Percentiles rank a stretch among this genome's conserved stretches.
Conservation (phyloP, 2,329 filamentous ascomycete species). For the Lecanicillium sp. region DNA sequence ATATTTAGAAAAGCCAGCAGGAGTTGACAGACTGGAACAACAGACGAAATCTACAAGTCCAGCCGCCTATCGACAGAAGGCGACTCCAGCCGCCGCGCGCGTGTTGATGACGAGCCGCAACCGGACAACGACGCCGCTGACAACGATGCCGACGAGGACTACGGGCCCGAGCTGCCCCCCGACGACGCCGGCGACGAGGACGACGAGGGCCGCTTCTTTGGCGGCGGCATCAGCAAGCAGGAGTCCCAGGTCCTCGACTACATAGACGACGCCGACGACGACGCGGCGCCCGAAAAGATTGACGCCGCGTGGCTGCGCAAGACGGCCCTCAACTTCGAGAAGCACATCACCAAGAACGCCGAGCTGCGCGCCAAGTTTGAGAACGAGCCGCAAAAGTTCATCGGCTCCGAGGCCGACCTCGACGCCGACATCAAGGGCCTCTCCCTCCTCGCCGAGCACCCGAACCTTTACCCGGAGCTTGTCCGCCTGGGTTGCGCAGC, state of each 20-base stretch:
- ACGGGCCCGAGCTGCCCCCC: slow-evolving; percentile 40
- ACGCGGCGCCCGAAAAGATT: slow-evolving; percentile 61
- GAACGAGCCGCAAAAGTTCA: slow-evolving; percentile 72
- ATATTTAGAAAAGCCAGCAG: not conserved
- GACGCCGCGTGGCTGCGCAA: slow-evolving; percentile 79
- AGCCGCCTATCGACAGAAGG: slow-evolving; percentile 45
- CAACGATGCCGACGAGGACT: slow-evolving; percentile 46
- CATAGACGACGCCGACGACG: slow-evolving; percentile 53
- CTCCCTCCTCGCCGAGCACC: slow-evolving; percentile 80
- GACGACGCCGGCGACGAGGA: slow-evolving; percentile 54
- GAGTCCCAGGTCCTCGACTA: slow-evolving; percentile 84
- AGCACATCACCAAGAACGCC: slow-evolving; percentile 83
- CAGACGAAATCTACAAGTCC: slow-evolving; percentile 60
- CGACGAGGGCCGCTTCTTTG: slow-evolving; percentile 93
- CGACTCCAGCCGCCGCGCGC: slow-evolving; percentile 37
- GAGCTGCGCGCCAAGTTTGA: slow-evolving; percentile 84
- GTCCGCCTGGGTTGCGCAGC: slow-evolving; percentile 65
- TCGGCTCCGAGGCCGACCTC: slow-evolving; percentile 79
- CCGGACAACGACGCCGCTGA: slow-evolving; percentile 46
- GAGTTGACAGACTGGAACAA: not conserved
- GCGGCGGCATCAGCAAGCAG: slow-evolving; percentile 76
- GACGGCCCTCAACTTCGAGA: slow-evolving; percentile 78
- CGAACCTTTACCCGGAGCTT: slow-evolving; percentile 76
- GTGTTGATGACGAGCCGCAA: slow-evolving; percentile 40
- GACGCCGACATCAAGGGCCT: slow-evolving; percentile 83